phyloP scores from a whole-genome alignment of 2,329 filamentous ascomycete genomes.

The Cordyceps pruinosa region DNA sequence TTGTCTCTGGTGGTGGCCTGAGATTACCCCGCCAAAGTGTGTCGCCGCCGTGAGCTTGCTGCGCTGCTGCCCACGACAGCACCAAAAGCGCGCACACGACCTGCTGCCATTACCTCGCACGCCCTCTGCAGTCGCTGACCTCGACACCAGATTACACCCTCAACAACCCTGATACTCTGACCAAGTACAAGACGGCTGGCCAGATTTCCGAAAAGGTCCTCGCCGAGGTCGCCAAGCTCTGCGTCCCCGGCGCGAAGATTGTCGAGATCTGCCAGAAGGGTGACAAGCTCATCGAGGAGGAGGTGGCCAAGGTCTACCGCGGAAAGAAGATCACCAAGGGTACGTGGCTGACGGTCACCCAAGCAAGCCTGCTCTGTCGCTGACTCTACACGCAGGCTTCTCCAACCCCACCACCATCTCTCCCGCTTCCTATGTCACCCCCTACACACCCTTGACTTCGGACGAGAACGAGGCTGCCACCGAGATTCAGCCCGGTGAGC shows the following conservation, averaged over 20 bases:
- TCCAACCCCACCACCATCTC: constrained; percentile 93
- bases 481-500: constrained; percentile 75
- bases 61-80: neutral
- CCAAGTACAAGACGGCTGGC: constrained; percentile 97
- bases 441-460: constrained; percentile 85
- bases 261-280: constrained; percentile 92
- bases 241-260: constrained; percentile 83
- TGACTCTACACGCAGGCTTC: constrained; percentile 53
- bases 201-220: constrained; percentile 94
- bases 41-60: constrained; percentile 3
- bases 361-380: constrained; percentile 3
- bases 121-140: neutral
- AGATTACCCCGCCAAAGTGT: constrained; percentile 13
- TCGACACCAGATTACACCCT: constrained; percentile 67
- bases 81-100: constrained; percentile 10
- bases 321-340: constrained; percentile 96
- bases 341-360: constrained; percentile 32
- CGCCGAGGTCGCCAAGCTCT: constrained; percentile 67
- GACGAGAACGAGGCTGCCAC: constrained; percentile 78
- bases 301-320: constrained; percentile 92
- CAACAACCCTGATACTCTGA: constrained; percentile 88
- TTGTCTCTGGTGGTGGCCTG: constrained; percentile 3
- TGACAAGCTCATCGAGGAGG: constrained; percentile 89
- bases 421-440: constrained; percentile 87
- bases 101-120: neutral